Percentiles rank a stretch among this genome's conserved stretches.
Conservation (phyloP, 208 protist genomes). For the Trypanosoma congolense region DNA sequence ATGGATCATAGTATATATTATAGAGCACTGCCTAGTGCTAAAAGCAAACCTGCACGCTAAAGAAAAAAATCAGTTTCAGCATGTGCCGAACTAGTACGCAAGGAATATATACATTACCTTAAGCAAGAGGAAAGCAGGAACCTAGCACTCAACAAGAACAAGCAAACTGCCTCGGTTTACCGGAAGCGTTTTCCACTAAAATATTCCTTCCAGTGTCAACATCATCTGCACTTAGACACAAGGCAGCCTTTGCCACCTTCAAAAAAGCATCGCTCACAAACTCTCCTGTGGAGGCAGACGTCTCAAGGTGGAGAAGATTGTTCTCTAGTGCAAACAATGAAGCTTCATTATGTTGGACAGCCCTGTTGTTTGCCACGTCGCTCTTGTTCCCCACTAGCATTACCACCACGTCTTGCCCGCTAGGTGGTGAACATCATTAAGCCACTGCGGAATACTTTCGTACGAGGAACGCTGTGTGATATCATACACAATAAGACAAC, state of each 20-base stretch:
- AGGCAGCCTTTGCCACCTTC: conserved; percentile 56
- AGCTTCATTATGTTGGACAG: conserved; percentile 93
- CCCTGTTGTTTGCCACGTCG: conserved; percentile 76
- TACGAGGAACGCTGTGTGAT: conserved; percentile 94
- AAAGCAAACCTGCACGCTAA: too few relatives aligned
- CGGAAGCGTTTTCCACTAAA: not conserved
- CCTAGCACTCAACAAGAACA: conserved; percentile 15
- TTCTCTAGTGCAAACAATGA: conserved; percentile 92
- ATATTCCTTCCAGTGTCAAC: conserved; percentile 3
- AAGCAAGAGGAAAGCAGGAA: conserved; percentile 15
- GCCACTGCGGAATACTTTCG: conserved; percentile 94
- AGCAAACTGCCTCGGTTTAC: conserved; percentile 8
- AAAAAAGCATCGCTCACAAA: conserved; percentile 93
- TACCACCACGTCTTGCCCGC: conserved; percentile 82
- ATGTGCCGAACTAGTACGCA: too few relatives aligned
- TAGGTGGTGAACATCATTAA: conserved; percentile 92
- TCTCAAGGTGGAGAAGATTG: conserved; percentile 85
- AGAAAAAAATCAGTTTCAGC: too few relatives aligned
- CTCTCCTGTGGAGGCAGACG: conserved; percentile 88
- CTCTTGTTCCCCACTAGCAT: conserved; percentile 93
- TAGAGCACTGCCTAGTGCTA: too few relatives aligned
- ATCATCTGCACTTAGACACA: conserved; percentile 17
- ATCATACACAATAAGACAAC: conserved; percentile 98
- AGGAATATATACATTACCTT: too few relatives aligned
- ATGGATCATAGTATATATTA: too few relatives aligned